Evolutionary conservation across 257 asterid species (phyloP), one percentile per base, ranked within the genome.

Genomic region (Solanum virginianum): DNA sequence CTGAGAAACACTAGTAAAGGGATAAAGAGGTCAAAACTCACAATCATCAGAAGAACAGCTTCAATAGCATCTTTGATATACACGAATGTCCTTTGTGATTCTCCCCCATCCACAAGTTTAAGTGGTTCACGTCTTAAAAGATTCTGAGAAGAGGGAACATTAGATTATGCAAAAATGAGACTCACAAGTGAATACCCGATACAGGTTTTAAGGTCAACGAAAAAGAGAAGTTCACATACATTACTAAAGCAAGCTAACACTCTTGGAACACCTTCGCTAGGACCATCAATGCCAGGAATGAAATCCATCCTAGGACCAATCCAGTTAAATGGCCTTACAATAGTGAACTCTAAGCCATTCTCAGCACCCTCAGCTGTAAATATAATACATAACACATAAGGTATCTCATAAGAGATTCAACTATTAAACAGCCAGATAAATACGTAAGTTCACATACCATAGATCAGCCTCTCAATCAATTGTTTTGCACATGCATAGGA

Each of bases 251-350:
- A 96, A 26, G 99, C 99, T n/a, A 96, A 90, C 84, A 96, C 98
- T 92, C 99, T 92, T 5, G 99, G 99, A 87, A 96, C 98, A 84
- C 99, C 98, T 89, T 96, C 98, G 53, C 97, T 94, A 53, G 99
- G 99, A 84, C 99, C 99, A 89, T 94, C 98, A 87, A 96, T 90
- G 49, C 99, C 99, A 14, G 98, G 99, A 3, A 96, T 96, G 91
- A 96, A 96, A 86, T 96, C 98, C 99, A 96, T 94, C 85, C 99
- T 91, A 83, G 99, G 99, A 79, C 99, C 99, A 89, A 96, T 96
- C 99, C 99, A 96, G 91, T 96, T 96, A 87, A 96, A 96, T 83
- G 99, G 99, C 89, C 99, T 92, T 85, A 96, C 99, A 81, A 96
- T 96, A 69, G 98, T 91, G 85, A 96, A 96, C 36, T 94, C 97